Conservation (phyloP, 2,329 filamentous ascomycete genomes). For the Davidsoniella eucalypti region DNA sequence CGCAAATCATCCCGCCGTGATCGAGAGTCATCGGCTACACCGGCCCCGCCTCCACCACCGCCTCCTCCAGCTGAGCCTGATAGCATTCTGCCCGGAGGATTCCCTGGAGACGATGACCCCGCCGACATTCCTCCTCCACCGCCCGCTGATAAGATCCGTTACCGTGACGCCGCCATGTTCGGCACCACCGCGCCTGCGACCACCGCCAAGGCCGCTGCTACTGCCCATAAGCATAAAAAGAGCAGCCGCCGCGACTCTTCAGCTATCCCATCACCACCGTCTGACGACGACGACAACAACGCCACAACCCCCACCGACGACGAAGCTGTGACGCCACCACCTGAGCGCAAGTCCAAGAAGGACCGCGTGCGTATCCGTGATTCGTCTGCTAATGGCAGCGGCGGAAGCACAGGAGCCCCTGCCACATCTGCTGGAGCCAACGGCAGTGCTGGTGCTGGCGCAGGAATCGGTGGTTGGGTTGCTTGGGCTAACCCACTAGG, state of each 20-base stretch:
- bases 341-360: constrained; percentile 48
- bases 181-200: constrained; percentile 30
- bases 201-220: neutral
- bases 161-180: constrained; percentile 34
- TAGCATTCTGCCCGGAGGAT: constrained; percentile 37
- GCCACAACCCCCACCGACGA: constrained; percentile 27
- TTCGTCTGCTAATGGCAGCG: constrained; percentile 23
- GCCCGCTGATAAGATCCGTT: constrained; percentile 19
- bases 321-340: constrained; percentile 31
- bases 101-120: constrained; percentile 32
- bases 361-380: constrained; percentile 64
- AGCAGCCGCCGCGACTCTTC: constrained; percentile 9
- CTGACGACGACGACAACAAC: constrained; percentile 17
- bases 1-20: constrained; percentile 2
- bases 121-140: neutral
- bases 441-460: neutral
- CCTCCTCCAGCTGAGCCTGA: constrained; percentile 12
- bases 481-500: constrained; percentile 24
- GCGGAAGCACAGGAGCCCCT: neutral
- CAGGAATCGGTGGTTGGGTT: constrained; percentile 57
- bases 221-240: constrained; percentile 1
- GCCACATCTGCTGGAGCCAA: neutral
- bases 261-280: constrained; percentile 17
- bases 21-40: neutral
- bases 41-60: constrained; percentile 1